phyloP scores from a whole-genome alignment of 257 asterid genomes.

The Linaria vulgaris region DNA sequence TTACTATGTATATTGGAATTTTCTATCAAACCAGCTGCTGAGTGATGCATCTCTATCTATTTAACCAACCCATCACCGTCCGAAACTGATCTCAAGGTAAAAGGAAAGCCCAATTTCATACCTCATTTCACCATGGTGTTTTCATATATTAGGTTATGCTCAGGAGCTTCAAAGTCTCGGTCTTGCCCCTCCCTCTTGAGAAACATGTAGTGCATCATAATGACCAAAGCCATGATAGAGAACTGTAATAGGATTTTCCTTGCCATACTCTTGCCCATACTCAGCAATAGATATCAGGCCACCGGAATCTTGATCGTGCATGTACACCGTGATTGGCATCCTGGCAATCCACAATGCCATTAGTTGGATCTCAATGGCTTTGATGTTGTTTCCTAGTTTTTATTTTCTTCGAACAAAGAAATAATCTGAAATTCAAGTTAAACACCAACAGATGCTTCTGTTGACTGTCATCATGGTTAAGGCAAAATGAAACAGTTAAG shows the following conservation, averaged over 20 bases:
- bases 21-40: too few species aligned
- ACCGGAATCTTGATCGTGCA: slow-evolving; percentile 59
- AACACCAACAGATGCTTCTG: too few species aligned
- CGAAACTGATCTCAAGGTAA: neutral
- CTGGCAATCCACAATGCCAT: slow-evolving; percentile 35
- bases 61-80: neutral
- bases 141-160: neutral
- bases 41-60: too few species aligned
- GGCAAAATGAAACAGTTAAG: slow-evolving; percentile 17
- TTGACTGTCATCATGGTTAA: too few species aligned
- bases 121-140: neutral
- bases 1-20: neutral
- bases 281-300: slow-evolving; percentile 89
- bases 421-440: too few species aligned
- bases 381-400: too few species aligned
- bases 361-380: too few species aligned
- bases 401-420: too few species aligned
- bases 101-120: neutral
- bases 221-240: slow-evolving; percentile 91
- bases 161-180: slow-evolving; percentile 50
- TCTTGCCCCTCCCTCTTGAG: slow-evolving; percentile 48
- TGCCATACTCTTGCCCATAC: slow-evolving; percentile 89
- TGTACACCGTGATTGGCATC: slow-evolving; percentile 94
- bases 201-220: slow-evolving; percentile 74
- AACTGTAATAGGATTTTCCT: slow-evolving; percentile 67